Evolutionary conservation across 805 yeast genomes (phyloP), one percentile per base, ranked within the genome.

Genomic region (Kodamaea jinghongensis): DNA sequence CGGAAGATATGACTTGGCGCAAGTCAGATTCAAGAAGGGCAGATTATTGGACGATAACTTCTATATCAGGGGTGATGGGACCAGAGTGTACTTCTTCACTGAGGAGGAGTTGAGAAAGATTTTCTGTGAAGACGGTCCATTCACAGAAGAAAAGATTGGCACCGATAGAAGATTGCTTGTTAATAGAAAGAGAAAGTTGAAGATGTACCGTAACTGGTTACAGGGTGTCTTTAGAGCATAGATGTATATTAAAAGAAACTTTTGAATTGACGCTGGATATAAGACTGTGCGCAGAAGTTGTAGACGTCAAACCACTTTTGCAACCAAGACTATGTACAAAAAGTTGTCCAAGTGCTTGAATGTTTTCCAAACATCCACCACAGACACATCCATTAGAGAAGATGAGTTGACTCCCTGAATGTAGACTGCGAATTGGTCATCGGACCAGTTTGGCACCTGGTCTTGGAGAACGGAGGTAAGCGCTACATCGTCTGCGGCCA

Each of bases 41-140:
- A 76, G 98, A 52, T 63, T 87, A 17, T 61, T 93, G 40, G 96
- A 87, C 39, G 97, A 91, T 41, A 90, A 93, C 61, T 93, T 93
- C 56, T 93, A 93, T 62, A 88, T 90, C 28, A 78, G 99, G 55
- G 99, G 99, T 28, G 99, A 93, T 59, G 99, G 99, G 34, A 93
- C 99, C 0, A 73, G 99, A 51, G 99, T 93, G 9, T 93, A 93
- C 60, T 93, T 93, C 67, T 93, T 93, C 68, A 87, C 96, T 2
- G 98, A 91, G 58, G 96, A 91, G 43, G 96, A 93, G 63, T 63
- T 91, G 42, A 71, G 86, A 45, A 67, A 75, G 32, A 85, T 91
- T 3, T 93, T 91, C 58, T 55, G 65, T 34, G 38, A 36, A 6
- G 55, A 62, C 17, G 68, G 72, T 4, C 70, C 70, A 13, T 88